Base-by-base conservation (phyloP, 768 basidiomycete genomes). In the Inosperma sp. region DNA sequence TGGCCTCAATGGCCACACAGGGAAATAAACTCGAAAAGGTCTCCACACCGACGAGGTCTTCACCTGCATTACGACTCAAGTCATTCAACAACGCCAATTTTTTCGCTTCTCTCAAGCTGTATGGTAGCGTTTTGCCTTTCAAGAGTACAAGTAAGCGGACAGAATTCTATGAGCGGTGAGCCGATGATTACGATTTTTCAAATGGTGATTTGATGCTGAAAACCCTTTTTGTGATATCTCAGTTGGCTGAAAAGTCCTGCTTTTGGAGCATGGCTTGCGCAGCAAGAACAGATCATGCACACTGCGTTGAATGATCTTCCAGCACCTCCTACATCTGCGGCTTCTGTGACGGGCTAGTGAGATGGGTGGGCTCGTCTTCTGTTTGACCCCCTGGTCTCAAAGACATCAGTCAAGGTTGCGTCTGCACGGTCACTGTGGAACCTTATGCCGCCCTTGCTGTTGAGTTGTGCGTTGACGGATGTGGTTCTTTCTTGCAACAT, bases 201-300 rank as follows among this genome's bases (percentile, higher is more conserved):
- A 14, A 2, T 44, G 17, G 12, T 26, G 22, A 16, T 16, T 19
- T 16, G 7, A 8, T 31, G 7, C 21, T 56, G 35, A 22, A 46
- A 48, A 30, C 26, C 25, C 19, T 25, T 10, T 43, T 10, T 43
- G 7, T 31, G 7, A 7, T 26, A 12, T 2, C 43, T 47, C 14
- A 72, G 75, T 44, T 90, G 88, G 83, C 58, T 92, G 33, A 79
- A 82, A 59, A 83, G 82, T 2, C 84, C 86, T 2, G 79, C 82
- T 7, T 93, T 93, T 67, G 88, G 85, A 14, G 55, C 85, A 33
- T 93, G 89, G 88, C 70, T 93, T 22, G 83, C 83, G 9, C 73
- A 75, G 54, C 88, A 90, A 66, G 88, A 90, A 58, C 77, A 79
- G 26, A 79, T 86, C 41, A 82, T 90, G 34, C 75, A 80, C 51